Evolutionary conservation across 805 yeast genomes (phyloP).

Genomic region (Cyberlindnera subsufficiens): DNA sequence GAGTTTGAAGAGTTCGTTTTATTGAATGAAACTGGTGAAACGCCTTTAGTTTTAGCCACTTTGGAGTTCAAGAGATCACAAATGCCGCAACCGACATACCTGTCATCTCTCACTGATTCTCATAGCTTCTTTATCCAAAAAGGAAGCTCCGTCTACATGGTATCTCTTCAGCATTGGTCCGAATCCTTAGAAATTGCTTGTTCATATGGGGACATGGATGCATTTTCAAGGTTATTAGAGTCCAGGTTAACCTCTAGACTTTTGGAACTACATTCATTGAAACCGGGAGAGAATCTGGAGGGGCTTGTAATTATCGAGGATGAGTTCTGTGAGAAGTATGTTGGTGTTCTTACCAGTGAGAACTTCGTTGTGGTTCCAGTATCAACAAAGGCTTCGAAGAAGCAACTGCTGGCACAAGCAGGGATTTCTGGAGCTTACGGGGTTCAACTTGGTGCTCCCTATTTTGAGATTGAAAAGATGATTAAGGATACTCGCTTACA

Average conservation of each 20-base stretch:
- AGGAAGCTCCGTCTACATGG: conserved; percentile 5
- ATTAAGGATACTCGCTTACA: neutral
- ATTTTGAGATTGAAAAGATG: conserved; percentile 8
- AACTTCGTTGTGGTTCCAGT: conserved; percentile 4
- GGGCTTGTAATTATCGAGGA: conserved; percentile 3
- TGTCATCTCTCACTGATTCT: neutral
- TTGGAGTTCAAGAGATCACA: conserved; percentile 9
- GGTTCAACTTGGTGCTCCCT: conserved; percentile 5
- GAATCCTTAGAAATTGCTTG: neutral
- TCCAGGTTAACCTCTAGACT: neutral
- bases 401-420: neutral
- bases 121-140: conserved; percentile 6
- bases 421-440: neutral
- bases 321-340: conserved; percentile 4
- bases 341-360: conserved; percentile 2
- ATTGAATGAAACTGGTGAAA: conserved; percentile 1
- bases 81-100: neutral
- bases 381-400: neutral
- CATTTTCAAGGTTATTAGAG: neutral
- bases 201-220: neutral
- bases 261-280: conserved; percentile 1
- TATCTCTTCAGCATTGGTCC: conserved; percentile 2
- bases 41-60: neutral
- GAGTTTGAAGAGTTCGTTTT: conserved; percentile 21
- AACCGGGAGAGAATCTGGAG: conserved; percentile 4